Evolutionary conservation across 2,329 filamentous ascomycete species (phyloP).

Genomic region (Trichoderma asperellum): DNA sequence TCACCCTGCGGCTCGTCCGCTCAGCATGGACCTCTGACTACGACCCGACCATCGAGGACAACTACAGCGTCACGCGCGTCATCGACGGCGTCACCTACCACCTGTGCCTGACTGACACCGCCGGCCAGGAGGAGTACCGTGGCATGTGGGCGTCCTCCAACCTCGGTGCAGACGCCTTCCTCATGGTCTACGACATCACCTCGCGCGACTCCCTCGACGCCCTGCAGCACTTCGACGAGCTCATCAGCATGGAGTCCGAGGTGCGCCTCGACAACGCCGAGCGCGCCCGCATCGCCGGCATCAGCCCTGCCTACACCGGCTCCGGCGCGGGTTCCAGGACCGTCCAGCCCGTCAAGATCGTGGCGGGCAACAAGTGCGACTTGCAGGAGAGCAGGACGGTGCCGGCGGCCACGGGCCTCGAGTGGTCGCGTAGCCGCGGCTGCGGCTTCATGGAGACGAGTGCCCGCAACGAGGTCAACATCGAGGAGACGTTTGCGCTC

Average conservation of each 20-base stretch:
- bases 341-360: slow-evolving; percentile 78
- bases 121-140: slow-evolving; percentile 88
- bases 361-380: slow-evolving; percentile 87
- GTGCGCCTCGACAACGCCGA: slow-evolving; percentile 65
- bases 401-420: slow-evolving; percentile 69
- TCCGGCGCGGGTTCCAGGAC: slow-evolving; percentile 49
- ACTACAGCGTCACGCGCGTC: slow-evolving; percentile 78
- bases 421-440: slow-evolving; percentile 72
- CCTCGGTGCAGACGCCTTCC: slow-evolving; percentile 78
- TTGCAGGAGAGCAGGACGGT: slow-evolving; percentile 71
- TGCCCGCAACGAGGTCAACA: slow-evolving; percentile 81
- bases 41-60: slow-evolving; percentile 81
- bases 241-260: slow-evolving; percentile 83
- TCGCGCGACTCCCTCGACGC: slow-evolving; percentile 68
- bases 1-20: slow-evolving; percentile 79
- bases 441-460: slow-evolving; percentile 93
- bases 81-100: slow-evolving; percentile 82
- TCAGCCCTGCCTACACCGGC: slow-evolving; percentile 38
- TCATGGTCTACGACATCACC: slow-evolving; percentile 88
- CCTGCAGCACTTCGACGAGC: slow-evolving; percentile 77
- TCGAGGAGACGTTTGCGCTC: slow-evolving; percentile 84
- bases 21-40: slow-evolving; percentile 85
- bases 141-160: slow-evolving; percentile 83
- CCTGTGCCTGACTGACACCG: slow-evolving; percentile 79
- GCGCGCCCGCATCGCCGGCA: slow-evolving; percentile 52